phyloP scores from a whole-genome alignment of 2,329 filamentous ascomycete genomes.

The Trichoderma sp. region DNA sequence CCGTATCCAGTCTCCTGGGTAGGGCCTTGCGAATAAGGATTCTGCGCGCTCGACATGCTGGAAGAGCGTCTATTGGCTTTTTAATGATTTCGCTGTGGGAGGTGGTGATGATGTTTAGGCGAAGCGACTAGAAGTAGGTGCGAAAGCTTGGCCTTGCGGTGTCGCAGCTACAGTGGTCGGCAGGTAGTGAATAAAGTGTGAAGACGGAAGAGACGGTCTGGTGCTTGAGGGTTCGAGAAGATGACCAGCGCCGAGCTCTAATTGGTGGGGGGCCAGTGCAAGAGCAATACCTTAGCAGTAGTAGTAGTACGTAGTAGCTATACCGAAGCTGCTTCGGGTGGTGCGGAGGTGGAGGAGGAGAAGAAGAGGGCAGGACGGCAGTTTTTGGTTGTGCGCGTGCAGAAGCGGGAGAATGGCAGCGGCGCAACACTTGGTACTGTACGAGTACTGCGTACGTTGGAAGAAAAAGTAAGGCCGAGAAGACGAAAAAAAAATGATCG shows the following conservation, averaged over 20 bases:
- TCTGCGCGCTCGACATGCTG: conserved; percentile 28
- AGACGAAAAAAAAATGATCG: background rate
- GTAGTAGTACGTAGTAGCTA: background rate
- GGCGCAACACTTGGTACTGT: conserved; percentile 11
- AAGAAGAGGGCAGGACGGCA: conserved; percentile 10
- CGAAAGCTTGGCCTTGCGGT: conserved; percentile 2
- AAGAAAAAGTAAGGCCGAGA: conserved; percentile 7
- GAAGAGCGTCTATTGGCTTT: background rate
- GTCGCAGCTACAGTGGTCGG: background rate
- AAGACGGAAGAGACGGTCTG: conserved; percentile 5
- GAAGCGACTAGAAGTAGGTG: background rate
- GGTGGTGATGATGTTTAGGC: conserved; percentile 1
- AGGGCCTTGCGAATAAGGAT: conserved; percentile 26
- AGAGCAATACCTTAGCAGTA: background rate
- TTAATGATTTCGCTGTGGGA: background rate
- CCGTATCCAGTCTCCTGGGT: conserved; percentile 21
- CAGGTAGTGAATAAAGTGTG: background rate
- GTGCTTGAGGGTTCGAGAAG: conserved; percentile 14
- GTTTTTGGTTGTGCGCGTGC: conserved; percentile 10
- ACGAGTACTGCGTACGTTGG: background rate
- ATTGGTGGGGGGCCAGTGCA: conserved; percentile 4
- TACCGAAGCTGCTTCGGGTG: conserved; percentile 14
- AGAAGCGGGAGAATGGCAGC: conserved; percentile 3
- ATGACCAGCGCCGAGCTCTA: conserved; percentile 7
- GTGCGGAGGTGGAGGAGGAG: conserved; percentile 15